Evolutionary conservation across 208 protist species (phyloP), one percentile per base, ranked within the genome.

Genomic region (Wallacemonas sp.): DNA sequence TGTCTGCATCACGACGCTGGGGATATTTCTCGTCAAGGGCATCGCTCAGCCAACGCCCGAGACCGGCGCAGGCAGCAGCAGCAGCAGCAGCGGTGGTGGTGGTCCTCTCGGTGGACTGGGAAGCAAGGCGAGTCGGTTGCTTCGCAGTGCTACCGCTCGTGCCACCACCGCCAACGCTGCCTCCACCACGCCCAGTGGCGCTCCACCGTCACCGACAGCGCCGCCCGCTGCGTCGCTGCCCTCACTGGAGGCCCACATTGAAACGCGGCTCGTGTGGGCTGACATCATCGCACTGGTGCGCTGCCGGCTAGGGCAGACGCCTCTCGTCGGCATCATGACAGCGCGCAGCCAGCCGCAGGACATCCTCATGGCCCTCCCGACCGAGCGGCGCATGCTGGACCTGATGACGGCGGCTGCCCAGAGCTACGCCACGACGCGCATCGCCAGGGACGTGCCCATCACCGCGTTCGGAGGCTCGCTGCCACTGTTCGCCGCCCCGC

Each of bases 241-340:
- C 14, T 16, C 47, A 8, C 47, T 55, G 3, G n/a, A 46, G 17
- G 0, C 43, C 6, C 36, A 43, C 32, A 11, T 87, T 0, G 54
- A 72, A 12, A 52, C 60, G 12, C 34, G 74, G 21, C 47, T 91
- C 21, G 34, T 32, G 6, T 90, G 83, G 83, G 36, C 65, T 1
- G 65, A 76, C 34, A 62, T 90, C 27, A 60, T 61, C 21, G 85
- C 74, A 21, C 41, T 87, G 33, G 68, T 87, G 52, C 74, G 73
- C 6, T 82, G 81, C 72, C 62, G 76, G 62, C 46, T 61, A 29
- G 46, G 19, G 11, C 38, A 82, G 26, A 74, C 70, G 46, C 68
- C 67, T n/a, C 49, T 79, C 6, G 73, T 85, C 2, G 76, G 68
- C 24, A 29, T 87, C 36, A 78, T 83, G 48, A 83, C 75, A 0